phyloP scores from a whole-genome alignment of 2,329 filamentous ascomycete genomes.

The Exophiala mesophila region DNA sequence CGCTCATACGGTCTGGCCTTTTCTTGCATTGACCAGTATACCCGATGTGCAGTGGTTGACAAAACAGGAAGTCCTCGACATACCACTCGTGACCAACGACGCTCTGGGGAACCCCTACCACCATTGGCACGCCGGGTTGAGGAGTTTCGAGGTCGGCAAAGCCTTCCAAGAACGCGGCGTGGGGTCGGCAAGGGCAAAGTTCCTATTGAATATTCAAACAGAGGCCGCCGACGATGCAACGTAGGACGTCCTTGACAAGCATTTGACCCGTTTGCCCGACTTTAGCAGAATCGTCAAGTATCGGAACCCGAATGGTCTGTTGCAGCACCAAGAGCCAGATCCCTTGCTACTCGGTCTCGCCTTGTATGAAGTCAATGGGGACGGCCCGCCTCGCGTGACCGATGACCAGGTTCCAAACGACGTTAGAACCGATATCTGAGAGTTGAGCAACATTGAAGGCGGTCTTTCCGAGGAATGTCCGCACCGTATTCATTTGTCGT shows the following conservation, averaged over 20 bases:
- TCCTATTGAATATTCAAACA: conserved; percentile 12
- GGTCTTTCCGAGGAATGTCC: no score
- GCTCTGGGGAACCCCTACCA: conserved; percentile 15
- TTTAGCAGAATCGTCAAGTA: conserved; percentile 12
- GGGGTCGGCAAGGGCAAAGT: conserved; percentile 4
- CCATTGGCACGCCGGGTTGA: conserved; percentile 10
- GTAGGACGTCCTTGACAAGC: conserved; percentile 7
- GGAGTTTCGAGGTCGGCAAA: conserved; percentile 10
- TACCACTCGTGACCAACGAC: conserved; percentile 12
- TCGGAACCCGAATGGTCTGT: conserved; percentile 9
- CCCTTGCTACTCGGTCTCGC: conserved; percentile 5
- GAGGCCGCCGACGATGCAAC: conserved; percentile 2
- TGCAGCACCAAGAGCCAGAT: conserved; percentile 11
- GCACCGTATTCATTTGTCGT: no score
- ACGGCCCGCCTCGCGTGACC: conserved; percentile 2
- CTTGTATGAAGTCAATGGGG: conserved; percentile 10
- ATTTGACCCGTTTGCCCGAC: conserved; percentile 5
- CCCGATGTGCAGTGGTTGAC: conserved; percentile 11
- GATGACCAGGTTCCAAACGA: background rate
- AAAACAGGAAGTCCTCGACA: conserved; percentile 14
- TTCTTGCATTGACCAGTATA: conserved; percentile 15
- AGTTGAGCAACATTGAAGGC: no score
- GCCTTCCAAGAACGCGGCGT: background rate
- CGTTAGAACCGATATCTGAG: conserved; percentile 9
- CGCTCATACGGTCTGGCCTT: conserved; percentile 8